These are phyloP conservation scores for Aspergillus egyptiacus DNA, from an alignment of 495 filamentous ascomycete genomes.

Conservation along the genomic window DNA sequence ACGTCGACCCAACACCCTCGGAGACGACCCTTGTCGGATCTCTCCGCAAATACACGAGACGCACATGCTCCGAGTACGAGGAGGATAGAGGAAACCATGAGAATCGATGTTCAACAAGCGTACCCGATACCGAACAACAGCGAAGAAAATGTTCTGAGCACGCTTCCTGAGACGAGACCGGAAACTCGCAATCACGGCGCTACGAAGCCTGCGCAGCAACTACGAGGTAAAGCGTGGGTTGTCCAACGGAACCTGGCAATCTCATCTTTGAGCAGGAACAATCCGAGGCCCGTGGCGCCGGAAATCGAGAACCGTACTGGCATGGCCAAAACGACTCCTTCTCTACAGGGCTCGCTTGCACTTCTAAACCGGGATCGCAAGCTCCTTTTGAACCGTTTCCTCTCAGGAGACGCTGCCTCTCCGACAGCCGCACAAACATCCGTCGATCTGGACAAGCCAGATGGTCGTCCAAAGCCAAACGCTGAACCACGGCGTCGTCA, in stretches of 20 bases:
- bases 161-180: neutral
- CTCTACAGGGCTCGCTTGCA: conserved; percentile 27
- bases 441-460: neutral
- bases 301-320: conserved; percentile 25
- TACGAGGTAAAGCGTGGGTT: conserved; percentile 33
- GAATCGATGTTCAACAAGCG: neutral
- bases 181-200: neutral
- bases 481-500: conserved; percentile 15
- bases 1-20: conserved; percentile 18
- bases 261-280: conserved; percentile 30
- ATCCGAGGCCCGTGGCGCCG: conserved; percentile 35
- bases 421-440: neutral
- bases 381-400: conserved; percentile 36
- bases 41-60: conserved; percentile 18
- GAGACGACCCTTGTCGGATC: conserved; percentile 19
- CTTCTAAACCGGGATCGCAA: conserved; percentile 26
- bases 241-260: conserved; percentile 31
- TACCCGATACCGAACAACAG: neutral
- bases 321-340: conserved; percentile 12
- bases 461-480: neutral
- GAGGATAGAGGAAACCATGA: conserved; percentile 2
- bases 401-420: conserved; percentile 18
- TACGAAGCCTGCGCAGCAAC: conserved; percentile 10
- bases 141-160: neutral
- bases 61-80: conserved; percentile 5